Conservation (phyloP, 2,329 filamentous ascomycete species). For the Penicillium rolfsii region DNA sequence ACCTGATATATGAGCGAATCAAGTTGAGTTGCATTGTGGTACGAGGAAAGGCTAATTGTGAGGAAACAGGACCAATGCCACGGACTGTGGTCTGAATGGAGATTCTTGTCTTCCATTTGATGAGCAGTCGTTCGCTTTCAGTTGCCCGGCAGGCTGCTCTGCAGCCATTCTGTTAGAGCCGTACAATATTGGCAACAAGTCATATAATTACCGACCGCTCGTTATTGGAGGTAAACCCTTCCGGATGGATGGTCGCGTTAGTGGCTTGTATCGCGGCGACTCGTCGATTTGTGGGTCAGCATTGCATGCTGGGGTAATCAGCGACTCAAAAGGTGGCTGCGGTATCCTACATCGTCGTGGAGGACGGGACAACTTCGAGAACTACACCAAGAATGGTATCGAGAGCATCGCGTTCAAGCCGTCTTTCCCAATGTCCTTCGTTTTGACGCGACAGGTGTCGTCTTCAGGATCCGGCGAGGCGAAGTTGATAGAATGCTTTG, state of each 20-base stretch:
- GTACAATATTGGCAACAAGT: constrained; percentile 60
- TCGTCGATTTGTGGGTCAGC: constrained; percentile 65
- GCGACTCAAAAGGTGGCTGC: constrained; percentile 58
- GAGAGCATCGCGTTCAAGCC: constrained; percentile 57
- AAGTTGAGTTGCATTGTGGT: neutral
- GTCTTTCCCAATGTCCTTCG: constrained; percentile 61
- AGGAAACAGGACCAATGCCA: constrained; percentile 39
- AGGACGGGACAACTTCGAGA: constrained; percentile 53
- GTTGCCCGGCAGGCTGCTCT: constrained; percentile 62
- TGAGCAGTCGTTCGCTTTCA: constrained; percentile 58
- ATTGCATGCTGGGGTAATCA: constrained; percentile 62
- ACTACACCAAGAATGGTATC: constrained; percentile 54
- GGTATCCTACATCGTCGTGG: constrained; percentile 59
- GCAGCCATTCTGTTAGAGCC: constrained; percentile 57
- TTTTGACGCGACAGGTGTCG: constrained; percentile 20
- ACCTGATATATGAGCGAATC: neutral
- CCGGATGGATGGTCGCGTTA: constrained; percentile 42
- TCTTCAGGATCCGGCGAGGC: constrained; percentile 32
- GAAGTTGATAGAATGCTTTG: constrained; percentile 50
- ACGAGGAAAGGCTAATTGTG: constrained; percentile 9
- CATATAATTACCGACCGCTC: constrained; percentile 58
- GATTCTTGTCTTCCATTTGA: constrained; percentile 61
- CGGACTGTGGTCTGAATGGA: constrained; percentile 59
- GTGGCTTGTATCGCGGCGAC: constrained; percentile 60
- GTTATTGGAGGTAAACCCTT: constrained; percentile 58